phyloP scores from a whole-genome alignment of 495 filamentous ascomycete species.

The Neurospora sp. region DNA sequence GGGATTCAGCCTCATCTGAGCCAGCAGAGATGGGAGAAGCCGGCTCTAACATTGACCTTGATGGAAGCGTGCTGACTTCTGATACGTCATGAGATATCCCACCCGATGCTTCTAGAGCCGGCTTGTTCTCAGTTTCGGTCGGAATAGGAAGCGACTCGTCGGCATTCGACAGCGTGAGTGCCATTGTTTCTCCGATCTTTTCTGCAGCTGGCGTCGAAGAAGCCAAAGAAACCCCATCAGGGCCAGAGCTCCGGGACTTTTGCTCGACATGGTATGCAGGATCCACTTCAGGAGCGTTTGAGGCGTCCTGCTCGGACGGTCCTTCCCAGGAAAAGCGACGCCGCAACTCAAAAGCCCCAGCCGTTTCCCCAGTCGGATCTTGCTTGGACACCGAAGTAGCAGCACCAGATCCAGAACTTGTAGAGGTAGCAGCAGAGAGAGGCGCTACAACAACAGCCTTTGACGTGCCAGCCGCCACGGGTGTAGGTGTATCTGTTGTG shows the following conservation, averaged over 20 bases:
- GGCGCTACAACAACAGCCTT: background rate
- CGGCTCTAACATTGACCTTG: slow-evolving; percentile 21
- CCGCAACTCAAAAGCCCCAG: slow-evolving; percentile 4
- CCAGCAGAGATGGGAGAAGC: slow-evolving; percentile 26
- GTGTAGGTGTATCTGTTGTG: background rate
- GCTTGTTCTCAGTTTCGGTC: background rate
- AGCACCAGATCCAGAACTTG: background rate
- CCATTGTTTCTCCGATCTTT: background rate
- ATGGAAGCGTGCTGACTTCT: slow-evolving; percentile 20
- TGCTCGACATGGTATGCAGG: slow-evolving; percentile 2
- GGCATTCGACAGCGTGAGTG: background rate
- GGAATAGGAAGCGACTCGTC: background rate
- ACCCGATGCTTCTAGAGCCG: background rate
- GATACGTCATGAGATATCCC: slow-evolving; percentile 27
- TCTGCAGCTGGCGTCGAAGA: background rate
- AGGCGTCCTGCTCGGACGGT: slow-evolving; percentile 11
- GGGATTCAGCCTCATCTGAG: slow-evolving; percentile 6
- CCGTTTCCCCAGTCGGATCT: background rate
- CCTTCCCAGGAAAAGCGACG: slow-evolving; percentile 48
- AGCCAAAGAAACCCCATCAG: background rate
- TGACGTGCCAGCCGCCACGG: background rate
- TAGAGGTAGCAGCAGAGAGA: background rate
- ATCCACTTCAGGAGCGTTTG: background rate
- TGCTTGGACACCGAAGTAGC: background rate
- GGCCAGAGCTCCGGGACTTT: slow-evolving; percentile 3